Base-by-base conservation (phyloP, 306 rosid species). In the Castanea mollissima region DNA sequence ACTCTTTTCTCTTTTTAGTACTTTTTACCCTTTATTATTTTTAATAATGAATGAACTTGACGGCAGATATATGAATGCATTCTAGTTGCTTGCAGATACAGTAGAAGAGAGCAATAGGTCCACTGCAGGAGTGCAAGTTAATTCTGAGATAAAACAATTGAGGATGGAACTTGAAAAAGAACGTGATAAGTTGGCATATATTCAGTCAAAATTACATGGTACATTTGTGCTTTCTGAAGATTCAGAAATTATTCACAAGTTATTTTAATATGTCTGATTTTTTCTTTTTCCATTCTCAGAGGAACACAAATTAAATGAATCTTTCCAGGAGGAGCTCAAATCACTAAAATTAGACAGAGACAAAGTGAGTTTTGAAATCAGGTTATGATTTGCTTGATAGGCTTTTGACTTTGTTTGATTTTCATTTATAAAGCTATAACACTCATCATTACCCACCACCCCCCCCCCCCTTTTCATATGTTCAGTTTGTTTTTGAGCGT, bases 11-110 rank as follows among this genome's bases (percentile, higher is more conserved):
- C 74, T 63, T 32, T 54, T 11, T 71, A 6, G 49, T 76, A 56
- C 70, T 38, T 41, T 56, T 27, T 81, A 19, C 69, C 71, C 75
- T 77, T 85, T 85, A 80, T 76, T 55, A 55, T 51, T 87, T 86
- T 80, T 92, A 91, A 88, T 95, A 88, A 86, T 92, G 94, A 87
- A 83, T 87, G 90, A 92, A 90, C 94, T 92, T 95, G 99, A 95
- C 97, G 82, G 90, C 92, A 87, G 99, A 94, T 90, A 74, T 95
- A 85, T 95, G 97, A 92, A 95, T 92, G 93, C 97, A 94, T 91
- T 95, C 98, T 95, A 92, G 99, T 97, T 92, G 97, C 91, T 85
- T 86, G 96, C 92, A 81, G 96, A 91, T 92, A 76, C 74, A 55
- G 81, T 74, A 78, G 96, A 88, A 83, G 91, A 84, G 79, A 90